These are phyloP conservation scores for Middelhovenomyces tepae DNA, from an alignment of 805 yeast species.

Conservation along the genomic window DNA sequence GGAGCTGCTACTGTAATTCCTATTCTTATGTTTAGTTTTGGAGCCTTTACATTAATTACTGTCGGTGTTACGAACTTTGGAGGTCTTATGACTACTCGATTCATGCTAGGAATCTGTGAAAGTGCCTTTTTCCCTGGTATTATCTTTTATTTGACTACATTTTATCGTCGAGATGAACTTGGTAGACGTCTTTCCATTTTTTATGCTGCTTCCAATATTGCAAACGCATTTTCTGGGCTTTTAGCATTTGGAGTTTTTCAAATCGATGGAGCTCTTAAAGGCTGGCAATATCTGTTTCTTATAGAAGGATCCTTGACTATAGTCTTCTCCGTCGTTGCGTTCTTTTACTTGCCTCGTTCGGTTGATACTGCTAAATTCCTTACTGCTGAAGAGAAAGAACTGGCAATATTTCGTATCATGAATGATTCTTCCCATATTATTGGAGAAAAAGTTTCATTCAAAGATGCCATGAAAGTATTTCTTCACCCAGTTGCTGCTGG, in stretches of 20 bases:
- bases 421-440: slow-evolving; percentile 39
- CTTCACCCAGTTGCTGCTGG: slow-evolving; percentile 37
- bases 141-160: slow-evolving; percentile 38
- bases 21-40: slow-evolving; percentile 37
- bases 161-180: slow-evolving; percentile 41
- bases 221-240: slow-evolving; percentile 53
- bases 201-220: slow-evolving; percentile 44
- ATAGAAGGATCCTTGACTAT: slow-evolving; percentile 39
- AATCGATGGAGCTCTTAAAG: slow-evolving; percentile 31
- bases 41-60: slow-evolving; percentile 32
- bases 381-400: slow-evolving; percentile 31
- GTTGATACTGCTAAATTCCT: slow-evolving; percentile 31
- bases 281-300: slow-evolving; percentile 42
- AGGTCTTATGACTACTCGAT: slow-evolving; percentile 37
- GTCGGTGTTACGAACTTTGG: slow-evolving; percentile 36
- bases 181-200: slow-evolving; percentile 41
- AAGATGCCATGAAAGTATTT: slow-evolving; percentile 37
- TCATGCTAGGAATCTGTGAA: slow-evolving; percentile 46
- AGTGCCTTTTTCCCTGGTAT: slow-evolving; percentile 44
- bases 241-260: slow-evolving; percentile 44
- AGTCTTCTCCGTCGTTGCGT: slow-evolving; percentile 29
- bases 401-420: no score
- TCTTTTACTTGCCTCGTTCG: slow-evolving; percentile 31
- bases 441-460: slow-evolving; percentile 30
- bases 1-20: slow-evolving; percentile 40